These are phyloP conservation scores for Parastagonospora nodorum DNA, from an alignment of 2,329 filamentous ascomycete genomes.

Conservation along the genomic window DNA sequence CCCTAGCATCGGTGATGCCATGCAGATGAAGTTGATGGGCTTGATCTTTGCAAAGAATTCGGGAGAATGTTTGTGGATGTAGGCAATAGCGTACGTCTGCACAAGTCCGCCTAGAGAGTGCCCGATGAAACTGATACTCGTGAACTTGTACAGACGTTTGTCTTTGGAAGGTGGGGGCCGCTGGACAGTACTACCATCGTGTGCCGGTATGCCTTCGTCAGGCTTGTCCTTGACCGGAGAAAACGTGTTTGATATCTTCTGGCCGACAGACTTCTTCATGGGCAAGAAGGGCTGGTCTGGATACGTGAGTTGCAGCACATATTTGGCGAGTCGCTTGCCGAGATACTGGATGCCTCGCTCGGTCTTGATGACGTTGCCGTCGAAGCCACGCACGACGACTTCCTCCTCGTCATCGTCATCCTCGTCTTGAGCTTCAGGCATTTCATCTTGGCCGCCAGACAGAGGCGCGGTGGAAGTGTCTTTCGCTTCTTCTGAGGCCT, in stretches of 20 bases:
- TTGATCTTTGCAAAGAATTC: slow-evolving; percentile 84
- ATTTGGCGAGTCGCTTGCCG: slow-evolving; percentile 90
- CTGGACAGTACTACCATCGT: slow-evolving; percentile 67
- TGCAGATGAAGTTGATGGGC: slow-evolving; percentile 86
- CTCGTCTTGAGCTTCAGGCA: slow-evolving; percentile 43
- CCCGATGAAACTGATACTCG: slow-evolving; percentile 92
- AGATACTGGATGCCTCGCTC: slow-evolving; percentile 97
- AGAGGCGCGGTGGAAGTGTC: slow-evolving; percentile 52
- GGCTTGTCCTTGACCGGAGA: slow-evolving; percentile 49
- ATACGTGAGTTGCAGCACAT: slow-evolving; percentile 86
- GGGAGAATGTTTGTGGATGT: slow-evolving; percentile 95
- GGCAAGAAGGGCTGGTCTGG: slow-evolving; percentile 91
- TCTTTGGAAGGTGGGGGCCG: slow-evolving; percentile 51
- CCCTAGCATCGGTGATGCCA: slow-evolving; percentile 87
- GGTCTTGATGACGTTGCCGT: slow-evolving; percentile 86
- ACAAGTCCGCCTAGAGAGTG: slow-evolving; percentile 90
- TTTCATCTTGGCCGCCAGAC: slow-evolving; percentile 56
- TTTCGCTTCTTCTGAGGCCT: slow-evolving; percentile 5
- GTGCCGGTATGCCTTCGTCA: slow-evolving; percentile 55
- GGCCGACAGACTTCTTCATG: slow-evolving; percentile 58
- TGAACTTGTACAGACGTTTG: slow-evolving; percentile 75
- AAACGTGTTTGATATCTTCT: slow-evolving; percentile 55
- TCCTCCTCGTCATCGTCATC: slow-evolving; percentile 77
- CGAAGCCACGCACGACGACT: slow-evolving; percentile 87
- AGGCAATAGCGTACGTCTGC: slow-evolving; percentile 93